These are phyloP conservation scores for Trichoderma sp. DNA, from an alignment of 2,329 filamentous ascomycete genomes.

Conservation along the genomic window DNA sequence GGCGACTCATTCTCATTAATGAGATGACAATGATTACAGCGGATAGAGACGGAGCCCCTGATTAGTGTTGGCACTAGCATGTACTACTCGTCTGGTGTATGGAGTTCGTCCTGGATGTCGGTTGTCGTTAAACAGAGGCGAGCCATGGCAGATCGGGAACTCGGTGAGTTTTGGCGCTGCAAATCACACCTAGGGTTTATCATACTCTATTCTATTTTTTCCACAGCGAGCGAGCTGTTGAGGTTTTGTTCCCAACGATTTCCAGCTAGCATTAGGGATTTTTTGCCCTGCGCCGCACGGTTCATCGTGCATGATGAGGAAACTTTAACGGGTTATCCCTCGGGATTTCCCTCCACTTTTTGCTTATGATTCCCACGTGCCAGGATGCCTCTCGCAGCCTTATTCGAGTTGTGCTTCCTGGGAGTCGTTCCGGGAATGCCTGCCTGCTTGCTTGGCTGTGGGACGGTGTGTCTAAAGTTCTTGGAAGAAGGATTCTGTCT, in stretches of 20 bases:
- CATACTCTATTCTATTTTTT: not conserved
- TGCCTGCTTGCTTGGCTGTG: not conserved
- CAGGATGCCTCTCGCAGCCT: not conserved
- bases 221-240: not conserved
- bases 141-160: not conserved
- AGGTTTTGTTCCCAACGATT: not conserved
- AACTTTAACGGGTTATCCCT: not conserved
- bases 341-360: not conserved
- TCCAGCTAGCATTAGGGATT: not conserved
- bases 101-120: too few relatives aligned
- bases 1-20: not conserved
- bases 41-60: not conserved
- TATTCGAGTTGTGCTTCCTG: not conserved
- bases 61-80: not conserved
- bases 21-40: not conserved
- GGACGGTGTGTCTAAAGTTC: not conserved
- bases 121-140: not conserved
- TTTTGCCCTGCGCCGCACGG: not conserved
- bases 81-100: too few relatives aligned
- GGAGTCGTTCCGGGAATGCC: not conserved
- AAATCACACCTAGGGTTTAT: not conserved
- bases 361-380: not conserved
- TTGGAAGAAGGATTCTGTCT: not conserved
- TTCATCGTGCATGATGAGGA: slow-evolving; percentile 9
- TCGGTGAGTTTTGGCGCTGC: not conserved